These are phyloP conservation scores for Madurella mycetomatis DNA, from an alignment of 2,329 filamentous ascomycete species.

Conservation along the genomic window DNA sequence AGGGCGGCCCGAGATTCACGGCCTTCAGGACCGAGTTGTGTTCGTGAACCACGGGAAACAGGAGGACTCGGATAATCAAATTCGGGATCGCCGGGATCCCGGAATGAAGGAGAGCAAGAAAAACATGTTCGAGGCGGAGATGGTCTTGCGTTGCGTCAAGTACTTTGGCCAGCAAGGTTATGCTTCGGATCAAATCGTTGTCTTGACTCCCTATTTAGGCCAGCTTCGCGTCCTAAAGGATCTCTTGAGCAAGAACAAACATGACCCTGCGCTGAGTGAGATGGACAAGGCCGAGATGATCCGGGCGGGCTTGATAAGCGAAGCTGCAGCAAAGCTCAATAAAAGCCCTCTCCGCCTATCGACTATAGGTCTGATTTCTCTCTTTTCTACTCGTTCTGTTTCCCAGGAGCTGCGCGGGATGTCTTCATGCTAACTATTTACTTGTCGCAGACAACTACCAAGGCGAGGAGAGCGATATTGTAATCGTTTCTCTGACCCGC, in stretches of 20 bases:
- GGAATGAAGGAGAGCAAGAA: conserved; percentile 50
- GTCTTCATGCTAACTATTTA: conserved; percentile 5
- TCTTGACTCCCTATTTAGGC: conserved; percentile 69
- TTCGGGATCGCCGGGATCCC: conserved; percentile 49
- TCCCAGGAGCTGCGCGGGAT: neutral
- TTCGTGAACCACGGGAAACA: conserved; percentile 61
- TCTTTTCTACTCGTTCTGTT: neutral
- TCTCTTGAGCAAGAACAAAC: conserved; percentile 45
- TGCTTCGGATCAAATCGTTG: conserved; percentile 57
- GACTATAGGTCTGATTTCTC: conserved; percentile 56
- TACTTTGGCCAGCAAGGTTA: conserved; percentile 72
- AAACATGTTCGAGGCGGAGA: conserved; percentile 61
- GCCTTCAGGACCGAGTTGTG: conserved; percentile 55
- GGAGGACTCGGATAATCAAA: conserved; percentile 43
- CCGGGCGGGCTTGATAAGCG: conserved; percentile 56
- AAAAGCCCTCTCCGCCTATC: conserved; percentile 58
- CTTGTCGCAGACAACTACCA: conserved; percentile 66
- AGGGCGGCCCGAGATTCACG: conserved; percentile 45
- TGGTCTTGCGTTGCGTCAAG: conserved; percentile 60
- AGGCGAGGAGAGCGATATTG: conserved; percentile 70
- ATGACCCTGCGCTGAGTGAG: conserved; percentile 64
- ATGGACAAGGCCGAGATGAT: conserved; percentile 61
- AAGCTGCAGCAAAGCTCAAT: conserved; percentile 45
- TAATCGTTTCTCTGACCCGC: conserved; percentile 63
- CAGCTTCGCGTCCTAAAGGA: conserved; percentile 57